Evolutionary conservation across 768 basidiomycete species (phyloP).

Genomic region (Fomitopsis serialis): DNA sequence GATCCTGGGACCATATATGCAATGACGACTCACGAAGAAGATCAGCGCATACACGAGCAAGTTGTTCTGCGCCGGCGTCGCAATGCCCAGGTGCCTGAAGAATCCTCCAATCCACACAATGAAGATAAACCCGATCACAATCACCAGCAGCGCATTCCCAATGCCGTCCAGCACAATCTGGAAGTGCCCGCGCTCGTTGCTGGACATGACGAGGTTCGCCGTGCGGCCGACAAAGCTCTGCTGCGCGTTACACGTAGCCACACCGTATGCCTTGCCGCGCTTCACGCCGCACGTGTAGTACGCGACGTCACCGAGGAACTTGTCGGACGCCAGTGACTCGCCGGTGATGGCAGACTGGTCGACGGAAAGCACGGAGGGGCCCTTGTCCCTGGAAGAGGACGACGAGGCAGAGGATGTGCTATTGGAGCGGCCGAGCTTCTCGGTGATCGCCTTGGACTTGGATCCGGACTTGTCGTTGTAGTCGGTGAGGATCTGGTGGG

Average conservation of each 20-base stretch:
- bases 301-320: slow-evolving; percentile 36
- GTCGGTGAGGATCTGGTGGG: slow-evolving; percentile 30
- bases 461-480: slow-evolving; percentile 35
- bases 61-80: slow-evolving; percentile 37
- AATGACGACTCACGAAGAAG: slow-evolving; percentile 32
- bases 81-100: slow-evolving; percentile 31
- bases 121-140: slow-evolving; percentile 38
- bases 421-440: slow-evolving; percentile 11
- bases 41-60: slow-evolving; percentile 38
- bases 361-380: slow-evolving; percentile 35
- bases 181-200: slow-evolving; percentile 38
- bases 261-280: slow-evolving; percentile 32
- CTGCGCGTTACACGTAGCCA: slow-evolving; percentile 33
- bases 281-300: slow-evolving; percentile 35
- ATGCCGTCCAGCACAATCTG: slow-evolving; percentile 38
- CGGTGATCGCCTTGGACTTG: too few relatives aligned
- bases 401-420: not conserved
- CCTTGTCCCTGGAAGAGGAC: slow-evolving; percentile 23
- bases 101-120: slow-evolving; percentile 42
- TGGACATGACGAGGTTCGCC: slow-evolving; percentile 34
- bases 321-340: slow-evolving; percentile 42
- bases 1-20: not conserved
- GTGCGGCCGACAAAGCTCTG: slow-evolving; percentile 41
- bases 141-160: slow-evolving; percentile 36
- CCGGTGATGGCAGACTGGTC: slow-evolving; percentile 45